Evolutionary conservation across 2,329 filamentous ascomycete genomes (phyloP).

Genomic region (Fusarium palustre): DNA sequence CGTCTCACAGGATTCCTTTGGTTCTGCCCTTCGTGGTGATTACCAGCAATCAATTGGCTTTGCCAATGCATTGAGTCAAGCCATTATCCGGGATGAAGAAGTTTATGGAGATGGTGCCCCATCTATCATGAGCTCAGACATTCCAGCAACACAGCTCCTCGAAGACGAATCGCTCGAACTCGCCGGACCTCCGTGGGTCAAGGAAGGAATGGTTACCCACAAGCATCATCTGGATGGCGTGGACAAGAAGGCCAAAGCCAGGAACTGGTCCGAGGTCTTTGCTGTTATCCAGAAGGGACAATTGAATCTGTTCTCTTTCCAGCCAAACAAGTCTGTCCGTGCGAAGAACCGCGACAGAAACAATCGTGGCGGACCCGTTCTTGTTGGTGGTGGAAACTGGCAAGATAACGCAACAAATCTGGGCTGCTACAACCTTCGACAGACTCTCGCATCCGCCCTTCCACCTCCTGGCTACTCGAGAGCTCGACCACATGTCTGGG

Average conservation of each 20-base stretch:
- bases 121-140: conserved; percentile 70
- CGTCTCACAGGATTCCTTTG: conserved; percentile 91
- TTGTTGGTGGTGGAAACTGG: conserved; percentile 97
- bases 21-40: conserved; percentile 79
- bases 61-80: conserved; percentile 94
- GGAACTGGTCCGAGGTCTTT: conserved; percentile 95
- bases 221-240: conserved; percentile 94
- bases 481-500: conserved; percentile 91
- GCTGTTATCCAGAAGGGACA: conserved; percentile 95
- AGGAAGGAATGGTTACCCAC: conserved; percentile 95
- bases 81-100: conserved; percentile 91
- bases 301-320: conserved; percentile 94
- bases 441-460: conserved; percentile 90
- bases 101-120: conserved; percentile 62
- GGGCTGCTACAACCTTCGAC: conserved; percentile 86
- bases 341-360: conserved; percentile 71
- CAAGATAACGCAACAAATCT: conserved; percentile 94
- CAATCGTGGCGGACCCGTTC: conserved; percentile 64
- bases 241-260: conserved; percentile 92
- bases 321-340: conserved; percentile 79
- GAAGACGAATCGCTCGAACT: conserved; percentile 95
- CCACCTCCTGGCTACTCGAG: conserved; percentile 95
- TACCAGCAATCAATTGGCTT: conserved; percentile 98
- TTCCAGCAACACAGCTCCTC: conserved; percentile 73
- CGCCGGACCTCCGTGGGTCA: conserved; percentile 95